Base-by-base conservation (phyloP, 352 stramenopile species). In the Phytophthora brassicae region DNA sequence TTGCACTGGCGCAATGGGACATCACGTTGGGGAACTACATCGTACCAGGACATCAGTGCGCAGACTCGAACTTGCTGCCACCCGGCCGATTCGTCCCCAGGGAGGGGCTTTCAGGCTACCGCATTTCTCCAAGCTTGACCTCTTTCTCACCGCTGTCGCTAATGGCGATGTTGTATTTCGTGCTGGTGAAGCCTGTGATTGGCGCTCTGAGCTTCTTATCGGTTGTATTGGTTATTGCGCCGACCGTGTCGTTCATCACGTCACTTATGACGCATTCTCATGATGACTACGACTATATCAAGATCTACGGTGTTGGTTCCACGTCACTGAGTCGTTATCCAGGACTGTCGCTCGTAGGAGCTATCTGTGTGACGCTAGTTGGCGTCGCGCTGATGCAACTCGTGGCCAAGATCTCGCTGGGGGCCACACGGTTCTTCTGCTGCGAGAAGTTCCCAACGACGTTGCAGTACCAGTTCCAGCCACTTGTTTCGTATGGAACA, bases 141-240 rank as follows among this genome's bases (percentile, higher is more conserved):
- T 56, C 60, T 58, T 86, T 89, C 64, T 91, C 79, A 20, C 80
- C 78, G 50, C 38, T 87, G 29, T 86, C 79, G 23, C 67, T 91
- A 36, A 78, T 86, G 68, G 78, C 74, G 67, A 73, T 88, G 55
- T 68, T 89, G 39, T 91, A 91, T 58, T 89, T 87, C 50, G 55
- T 79, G 49, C 63, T 73, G 7, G 56, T 88, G 56, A 91, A 91
- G 59, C 73, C 83, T 26, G 52, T 64, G 45, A 57, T 91, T 23
- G 72, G 72, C 16, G 39, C 64, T 17, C 60, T 86, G 24, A 87
- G 77, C 36, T 50, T 61, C 0, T 6, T 78, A 8, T 60, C 70
- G 16, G 50, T 79, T 17, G 52, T 58, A 24, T 41, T 84, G 51
- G 62, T 77, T 11, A 45, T 84, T 20, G 52, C 57, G 0, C 68